A percentile compares a stretch with the other conserved stretches of the same genome.
Conservation (phyloP, 2,329 filamentous ascomycete species). For the Hansfordia pulvinata region DNA sequence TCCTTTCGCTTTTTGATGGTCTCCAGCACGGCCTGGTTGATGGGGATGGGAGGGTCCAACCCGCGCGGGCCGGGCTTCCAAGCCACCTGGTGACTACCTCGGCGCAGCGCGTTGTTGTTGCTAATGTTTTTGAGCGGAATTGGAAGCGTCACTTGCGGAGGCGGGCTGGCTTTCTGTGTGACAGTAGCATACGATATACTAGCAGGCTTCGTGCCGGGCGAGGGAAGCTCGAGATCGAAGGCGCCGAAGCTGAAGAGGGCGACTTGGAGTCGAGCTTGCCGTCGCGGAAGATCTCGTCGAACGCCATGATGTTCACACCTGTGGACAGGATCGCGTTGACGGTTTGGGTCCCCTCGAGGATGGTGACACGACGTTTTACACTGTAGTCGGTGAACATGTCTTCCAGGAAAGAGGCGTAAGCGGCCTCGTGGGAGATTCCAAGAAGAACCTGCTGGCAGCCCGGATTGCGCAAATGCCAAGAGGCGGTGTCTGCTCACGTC, state of each 20-base stretch:
- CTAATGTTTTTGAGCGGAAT: constrained; percentile 19
- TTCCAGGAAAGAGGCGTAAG: constrained; percentile 45
- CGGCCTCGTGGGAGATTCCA: constrained; percentile 47
- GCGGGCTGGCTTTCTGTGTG: constrained; percentile 25
- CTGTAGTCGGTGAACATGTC: constrained; percentile 33
- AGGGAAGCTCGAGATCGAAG: constrained; percentile 10
- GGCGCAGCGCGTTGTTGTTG: too few relatives aligned
- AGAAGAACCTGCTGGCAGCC: constrained; percentile 50
- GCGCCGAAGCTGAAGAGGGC: constrained; percentile 11
- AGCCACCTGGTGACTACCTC: too few relatives aligned
- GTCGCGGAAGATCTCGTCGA: constrained; percentile 37
- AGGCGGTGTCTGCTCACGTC: constrained; percentile 38
- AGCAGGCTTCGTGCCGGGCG: too few relatives aligned
- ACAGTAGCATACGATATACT: constrained; percentile 27
- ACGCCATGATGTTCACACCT: constrained; percentile 29
- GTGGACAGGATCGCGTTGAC: constrained; percentile 34
- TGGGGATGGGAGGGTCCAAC: constrained; percentile 34
- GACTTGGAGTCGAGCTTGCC: constrained; percentile 33
- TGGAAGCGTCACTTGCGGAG: constrained; percentile 28
- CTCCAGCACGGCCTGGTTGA: constrained; percentile 32
- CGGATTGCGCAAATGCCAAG: constrained; percentile 43
- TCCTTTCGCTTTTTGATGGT: constrained; percentile 41
- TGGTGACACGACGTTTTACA: constrained; percentile 28
- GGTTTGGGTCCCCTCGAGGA: constrained; percentile 39
- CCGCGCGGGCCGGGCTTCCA: constrained; percentile 44